Evolutionary conservation across 805 yeast genomes (phyloP).

Genomic region (Saccharomycopsis schoenii): DNA sequence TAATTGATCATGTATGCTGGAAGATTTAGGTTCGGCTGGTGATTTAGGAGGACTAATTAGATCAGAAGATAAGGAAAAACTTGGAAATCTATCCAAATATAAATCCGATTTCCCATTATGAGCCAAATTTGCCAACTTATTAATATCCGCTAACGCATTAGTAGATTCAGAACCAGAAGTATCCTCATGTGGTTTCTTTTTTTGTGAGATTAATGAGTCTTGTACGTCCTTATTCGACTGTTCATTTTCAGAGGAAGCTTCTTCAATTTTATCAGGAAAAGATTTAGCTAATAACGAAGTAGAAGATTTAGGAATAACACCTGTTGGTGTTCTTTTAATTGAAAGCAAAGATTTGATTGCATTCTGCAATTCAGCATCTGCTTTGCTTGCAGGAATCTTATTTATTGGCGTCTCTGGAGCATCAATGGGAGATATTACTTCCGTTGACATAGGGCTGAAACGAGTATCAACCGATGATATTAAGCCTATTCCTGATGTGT

Average conservation of each 20-base stretch:
- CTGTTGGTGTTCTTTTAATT: constrained; percentile 4
- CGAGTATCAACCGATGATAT: neutral
- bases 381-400: constrained; percentile 12
- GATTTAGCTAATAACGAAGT: neutral
- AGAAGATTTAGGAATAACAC: neutral
- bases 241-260: neutral
- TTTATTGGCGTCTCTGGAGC: neutral
- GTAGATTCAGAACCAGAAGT: neutral
- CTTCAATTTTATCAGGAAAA: neutral
- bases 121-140: neutral
- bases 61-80: constrained; percentile 14
- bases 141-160: neutral
- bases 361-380: constrained; percentile 17
- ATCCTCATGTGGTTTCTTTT: neutral
- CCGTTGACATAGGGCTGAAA: neutral
- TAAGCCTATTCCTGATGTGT: neutral
- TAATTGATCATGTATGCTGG: constrained; percentile 1
- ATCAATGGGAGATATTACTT: neutral
- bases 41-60: constrained; percentile 14
- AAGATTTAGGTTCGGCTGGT: constrained; percentile 4
- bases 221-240: neutral
- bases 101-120: constrained; percentile 15
- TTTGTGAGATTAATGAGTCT: neutral
- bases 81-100: constrained; percentile 17
- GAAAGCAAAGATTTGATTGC: constrained; percentile 15